Evolutionary conservation across 2,329 filamentous ascomycete genomes (phyloP).

Genomic region (Cytospora chrysosperma): DNA sequence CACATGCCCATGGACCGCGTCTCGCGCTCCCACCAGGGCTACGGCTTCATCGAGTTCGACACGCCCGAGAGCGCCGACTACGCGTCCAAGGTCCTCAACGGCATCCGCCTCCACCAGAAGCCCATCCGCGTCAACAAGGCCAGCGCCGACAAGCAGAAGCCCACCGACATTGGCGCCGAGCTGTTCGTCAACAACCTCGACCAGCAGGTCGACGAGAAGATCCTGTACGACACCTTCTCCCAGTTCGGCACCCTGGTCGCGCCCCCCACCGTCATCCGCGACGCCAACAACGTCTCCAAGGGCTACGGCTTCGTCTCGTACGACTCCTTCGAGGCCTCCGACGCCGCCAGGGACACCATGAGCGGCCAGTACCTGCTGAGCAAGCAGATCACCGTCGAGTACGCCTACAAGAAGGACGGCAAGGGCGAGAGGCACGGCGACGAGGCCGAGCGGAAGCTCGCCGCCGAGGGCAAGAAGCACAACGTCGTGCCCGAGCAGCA

Average conservation of each 20-base stretch:
- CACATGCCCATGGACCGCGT: constrained; percentile 98
- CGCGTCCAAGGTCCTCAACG: constrained; percentile 94
- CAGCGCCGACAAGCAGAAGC: constrained; percentile 88
- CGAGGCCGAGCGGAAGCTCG: constrained; percentile 86
- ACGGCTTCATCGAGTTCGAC: constrained; percentile 98
- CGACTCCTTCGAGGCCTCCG: constrained; percentile 87
- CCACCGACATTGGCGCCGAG: constrained; percentile 91
- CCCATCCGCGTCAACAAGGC: constrained; percentile 95
- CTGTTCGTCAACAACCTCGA: constrained; percentile 97
- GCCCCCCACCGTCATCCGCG: constrained; percentile 87
- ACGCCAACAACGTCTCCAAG: constrained; percentile 85
- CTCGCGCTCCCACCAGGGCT: constrained; percentile 93
- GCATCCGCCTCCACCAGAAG: constrained; percentile 88
- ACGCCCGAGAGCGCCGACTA: constrained; percentile 96
- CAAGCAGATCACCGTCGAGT: constrained; percentile 94
- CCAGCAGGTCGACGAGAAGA: constrained; percentile 90
- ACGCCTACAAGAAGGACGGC: constrained; percentile 98
- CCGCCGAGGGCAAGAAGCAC: constrained; percentile 88
- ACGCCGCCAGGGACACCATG: constrained; percentile 89
- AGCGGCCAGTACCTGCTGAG: constrained; percentile 96
- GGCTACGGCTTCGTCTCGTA: constrained; percentile 97
- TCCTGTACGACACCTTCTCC: constrained; percentile 89
- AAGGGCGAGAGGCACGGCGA: constrained; percentile 96
- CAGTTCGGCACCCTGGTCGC: constrained; percentile 84
- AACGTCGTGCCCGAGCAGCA: constrained; percentile 84